phyloP scores from a whole-genome alignment of 495 filamentous ascomycete genomes.

The Lophium mytilinum region DNA sequence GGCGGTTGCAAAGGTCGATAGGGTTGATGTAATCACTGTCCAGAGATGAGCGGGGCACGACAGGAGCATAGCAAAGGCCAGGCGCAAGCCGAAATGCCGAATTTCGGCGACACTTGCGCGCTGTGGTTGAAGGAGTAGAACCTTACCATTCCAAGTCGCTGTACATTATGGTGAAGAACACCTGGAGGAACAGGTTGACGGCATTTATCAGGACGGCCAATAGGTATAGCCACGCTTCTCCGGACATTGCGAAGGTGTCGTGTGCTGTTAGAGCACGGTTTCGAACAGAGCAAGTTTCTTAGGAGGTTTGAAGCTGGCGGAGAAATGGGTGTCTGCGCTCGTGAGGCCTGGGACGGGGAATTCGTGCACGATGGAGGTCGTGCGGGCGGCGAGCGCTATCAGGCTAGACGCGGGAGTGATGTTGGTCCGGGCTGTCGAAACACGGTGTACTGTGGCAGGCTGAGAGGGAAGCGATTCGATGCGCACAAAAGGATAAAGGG shows the following conservation, averaged over 20 bases:
- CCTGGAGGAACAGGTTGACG: conserved; percentile 99
- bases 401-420: conserved; percentile 14
- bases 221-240: conserved; percentile 98
- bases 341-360: too few species aligned
- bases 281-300: not conserved
- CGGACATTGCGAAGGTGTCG: conserved; percentile 69
- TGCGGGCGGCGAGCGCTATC: conserved; percentile 19
- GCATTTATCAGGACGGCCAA: conserved; percentile 98
- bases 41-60: conserved; percentile 5
- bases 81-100: too few species aligned
- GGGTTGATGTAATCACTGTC: conserved; percentile 98
- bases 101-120: too few species aligned
- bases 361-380: not conserved
- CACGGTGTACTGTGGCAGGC: too few species aligned
- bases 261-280: conserved; percentile 16
- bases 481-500: too few species aligned
- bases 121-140: not conserved
- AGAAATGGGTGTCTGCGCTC: too few species aligned
- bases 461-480: too few species aligned
- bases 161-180: conserved; percentile 99
- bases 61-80: not conserved
- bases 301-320: not conserved
- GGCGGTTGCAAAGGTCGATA: conserved; percentile 99
- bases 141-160: conserved; percentile 94
- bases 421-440: too few species aligned